These are phyloP conservation scores for Mortierella antarctica DNA, from an alignment of 192 early-diverging fungal genomes.

Conservation along the genomic window DNA sequence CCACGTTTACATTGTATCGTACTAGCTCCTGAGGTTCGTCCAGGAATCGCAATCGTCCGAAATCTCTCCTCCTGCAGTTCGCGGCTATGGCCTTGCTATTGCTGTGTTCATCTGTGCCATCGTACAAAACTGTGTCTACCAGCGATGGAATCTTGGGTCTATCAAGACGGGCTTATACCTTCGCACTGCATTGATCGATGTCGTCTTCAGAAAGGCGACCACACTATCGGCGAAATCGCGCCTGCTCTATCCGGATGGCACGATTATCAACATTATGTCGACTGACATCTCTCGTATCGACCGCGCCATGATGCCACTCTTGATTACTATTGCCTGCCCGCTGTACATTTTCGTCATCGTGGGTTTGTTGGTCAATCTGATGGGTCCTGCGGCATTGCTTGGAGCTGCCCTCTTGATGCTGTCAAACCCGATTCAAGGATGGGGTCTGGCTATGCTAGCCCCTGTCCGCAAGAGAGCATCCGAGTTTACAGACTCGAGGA, in stretches of 20 bases:
- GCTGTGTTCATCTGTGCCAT: constrained; percentile 19
- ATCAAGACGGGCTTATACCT: constrained; percentile 51
- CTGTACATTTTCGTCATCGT: constrained; percentile 16
- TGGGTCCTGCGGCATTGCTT: constrained; percentile 40
- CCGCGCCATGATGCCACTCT: constrained; percentile 28
- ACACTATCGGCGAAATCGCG: constrained; percentile 30
- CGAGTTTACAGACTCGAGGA: constrained; percentile 62
- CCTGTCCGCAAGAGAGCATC: constrained; percentile 38
- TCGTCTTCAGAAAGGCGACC: constrained; percentile 49
- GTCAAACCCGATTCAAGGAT: constrained; percentile 35
- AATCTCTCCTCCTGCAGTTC: constrained; percentile 32
- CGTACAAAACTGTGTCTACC: constrained; percentile 29
- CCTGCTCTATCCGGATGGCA: constrained; percentile 44
- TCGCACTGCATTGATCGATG: constrained; percentile 36
- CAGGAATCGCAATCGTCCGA: background rate
- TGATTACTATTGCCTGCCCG: constrained; percentile 25
- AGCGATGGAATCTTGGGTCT: constrained; percentile 48
- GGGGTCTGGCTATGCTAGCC: constrained; percentile 34
- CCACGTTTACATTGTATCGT: background rate
- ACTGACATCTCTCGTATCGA: constrained; percentile 53
- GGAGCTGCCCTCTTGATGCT: constrained; percentile 32
- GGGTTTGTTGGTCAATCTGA: constrained; percentile 32
- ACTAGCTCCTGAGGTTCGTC: background rate
- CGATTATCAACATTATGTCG: constrained; percentile 62
- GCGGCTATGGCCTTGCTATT: constrained; percentile 38